Percentiles rank a stretch among this genome's conserved stretches.
phyloP scores from a whole-genome alignment of 169 alveolate species.

The Plasmodium blacklocki region DNA sequence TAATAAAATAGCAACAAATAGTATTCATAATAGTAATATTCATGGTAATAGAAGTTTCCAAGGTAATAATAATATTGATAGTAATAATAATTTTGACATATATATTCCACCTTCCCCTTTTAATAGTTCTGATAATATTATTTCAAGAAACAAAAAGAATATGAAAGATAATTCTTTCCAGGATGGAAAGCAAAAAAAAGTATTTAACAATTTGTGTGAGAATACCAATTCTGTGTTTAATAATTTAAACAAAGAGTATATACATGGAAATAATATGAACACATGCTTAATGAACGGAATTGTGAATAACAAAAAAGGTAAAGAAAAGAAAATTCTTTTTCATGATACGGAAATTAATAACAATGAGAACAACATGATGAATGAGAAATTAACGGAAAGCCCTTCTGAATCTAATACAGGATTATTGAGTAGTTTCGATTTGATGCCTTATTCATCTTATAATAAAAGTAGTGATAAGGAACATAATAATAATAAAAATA shows the following conservation, averaged over 20 bases:
- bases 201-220: too few relatives aligned
- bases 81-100: too few relatives aligned
- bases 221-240: background rate
- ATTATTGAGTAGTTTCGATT: conserved; percentile 2
- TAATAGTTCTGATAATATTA: too few relatives aligned
- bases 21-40: too few relatives aligned
- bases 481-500: conserved; percentile 18
- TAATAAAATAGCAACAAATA: conserved; percentile 23
- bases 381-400: conserved; percentile 9
- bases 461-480: background rate
- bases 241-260: conserved; percentile 14
- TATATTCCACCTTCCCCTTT: too few relatives aligned
- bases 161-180: too few relatives aligned
- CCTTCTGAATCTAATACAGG: background rate
- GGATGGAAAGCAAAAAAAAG: too few relatives aligned
- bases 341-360: background rate
- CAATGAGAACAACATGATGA: background rate
- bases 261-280: conserved; percentile 21
- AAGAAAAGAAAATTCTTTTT: conserved; percentile 17
- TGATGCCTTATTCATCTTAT: background rate
- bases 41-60: background rate
- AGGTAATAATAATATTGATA: too few relatives aligned
- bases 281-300: conserved; percentile 8
- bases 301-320: background rate
- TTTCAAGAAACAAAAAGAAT: conserved; percentile 5